Percentiles rank a stretch among this genome's conserved stretches.
phyloP scores from a whole-genome alignment of 1,284 basidiomycete genomes.

The Ustilago nuda region DNA sequence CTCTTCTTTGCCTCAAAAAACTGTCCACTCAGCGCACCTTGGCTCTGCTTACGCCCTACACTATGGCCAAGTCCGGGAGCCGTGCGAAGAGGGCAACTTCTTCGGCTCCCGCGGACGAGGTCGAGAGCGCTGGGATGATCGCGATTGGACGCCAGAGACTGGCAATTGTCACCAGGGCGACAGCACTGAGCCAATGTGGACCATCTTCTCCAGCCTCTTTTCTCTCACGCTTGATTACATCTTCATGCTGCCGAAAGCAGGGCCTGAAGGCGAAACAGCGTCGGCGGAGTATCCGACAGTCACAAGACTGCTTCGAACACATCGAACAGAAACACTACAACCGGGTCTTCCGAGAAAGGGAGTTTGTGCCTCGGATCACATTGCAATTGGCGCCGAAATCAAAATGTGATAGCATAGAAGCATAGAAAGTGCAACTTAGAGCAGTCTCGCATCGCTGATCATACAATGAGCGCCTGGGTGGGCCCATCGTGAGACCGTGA shows the following conservation, averaged over 20 bases:
- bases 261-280: neutral
- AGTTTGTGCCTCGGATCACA: conserved; percentile 87
- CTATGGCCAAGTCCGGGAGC: conserved; percentile 64
- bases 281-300: conserved; percentile 71
- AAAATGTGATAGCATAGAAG: conserved; percentile 19
- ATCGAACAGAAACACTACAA: conserved; percentile 75
- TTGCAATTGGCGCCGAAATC: conserved; percentile 75
- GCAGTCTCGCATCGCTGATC: neutral
- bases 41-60: conserved; percentile 71
- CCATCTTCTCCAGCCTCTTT: conserved; percentile 64
- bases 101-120: conserved; percentile 49
- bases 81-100: conserved; percentile 51
- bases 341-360: conserved; percentile 82
- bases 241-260: conserved; percentile 72
- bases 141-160: conserved; percentile 37
- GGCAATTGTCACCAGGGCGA: conserved; percentile 55
- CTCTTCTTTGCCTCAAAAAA: neutral
- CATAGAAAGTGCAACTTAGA: neutral
- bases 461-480: neutral
- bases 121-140: conserved; percentile 62
- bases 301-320: conserved; percentile 77
- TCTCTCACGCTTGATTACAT: conserved; percentile 77
- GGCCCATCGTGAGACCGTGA: neutral
- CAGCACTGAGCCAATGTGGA: conserved; percentile 67
- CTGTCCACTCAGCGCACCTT: conserved; percentile 7